Evolutionary conservation across 208 protist genomes (phyloP).

Genomic region (Phytomonas serpens): DNA sequence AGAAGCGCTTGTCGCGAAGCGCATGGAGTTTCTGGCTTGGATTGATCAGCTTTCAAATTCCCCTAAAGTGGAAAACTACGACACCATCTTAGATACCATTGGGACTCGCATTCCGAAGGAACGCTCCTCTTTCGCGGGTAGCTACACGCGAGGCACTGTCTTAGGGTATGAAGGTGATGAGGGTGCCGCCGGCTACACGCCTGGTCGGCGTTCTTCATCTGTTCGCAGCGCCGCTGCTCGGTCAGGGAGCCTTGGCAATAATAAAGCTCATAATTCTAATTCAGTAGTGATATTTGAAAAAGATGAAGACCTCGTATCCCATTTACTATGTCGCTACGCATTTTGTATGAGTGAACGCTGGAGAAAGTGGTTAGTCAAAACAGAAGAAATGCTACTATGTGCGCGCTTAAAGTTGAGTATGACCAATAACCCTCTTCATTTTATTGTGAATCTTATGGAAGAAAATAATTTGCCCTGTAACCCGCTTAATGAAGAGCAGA

Average conservation of each 20-base stretch:
- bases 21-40: conserved; percentile 84
- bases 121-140: conserved; percentile 22
- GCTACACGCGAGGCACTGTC: conserved; percentile 9
- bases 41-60: conserved; percentile 76
- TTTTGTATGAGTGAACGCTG: conserved; percentile 88
- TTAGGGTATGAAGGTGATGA: conserved; percentile 23
- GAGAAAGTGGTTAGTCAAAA: conserved; percentile 79
- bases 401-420: conserved; percentile 63
- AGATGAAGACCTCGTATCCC: conserved; percentile 75
- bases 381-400: conserved; percentile 78
- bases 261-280: neutral
- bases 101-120: conserved; percentile 55
- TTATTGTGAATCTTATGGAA: conserved; percentile 65
- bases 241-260: neutral
- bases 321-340: conserved; percentile 74
- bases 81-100: conserved; percentile 55
- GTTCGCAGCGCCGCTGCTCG: neutral
- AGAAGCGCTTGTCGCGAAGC: conserved; percentile 77
- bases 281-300: conserved; percentile 44
- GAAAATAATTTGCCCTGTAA: conserved; percentile 65
- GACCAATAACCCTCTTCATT: conserved; percentile 50
- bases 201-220: neutral
- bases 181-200: neutral
- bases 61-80: conserved; percentile 41
- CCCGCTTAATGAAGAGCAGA: conserved; percentile 37